Base-by-base conservation (phyloP, 225 moss, liverwort and hornwort species). In the Sphagnum contortum region DNA sequence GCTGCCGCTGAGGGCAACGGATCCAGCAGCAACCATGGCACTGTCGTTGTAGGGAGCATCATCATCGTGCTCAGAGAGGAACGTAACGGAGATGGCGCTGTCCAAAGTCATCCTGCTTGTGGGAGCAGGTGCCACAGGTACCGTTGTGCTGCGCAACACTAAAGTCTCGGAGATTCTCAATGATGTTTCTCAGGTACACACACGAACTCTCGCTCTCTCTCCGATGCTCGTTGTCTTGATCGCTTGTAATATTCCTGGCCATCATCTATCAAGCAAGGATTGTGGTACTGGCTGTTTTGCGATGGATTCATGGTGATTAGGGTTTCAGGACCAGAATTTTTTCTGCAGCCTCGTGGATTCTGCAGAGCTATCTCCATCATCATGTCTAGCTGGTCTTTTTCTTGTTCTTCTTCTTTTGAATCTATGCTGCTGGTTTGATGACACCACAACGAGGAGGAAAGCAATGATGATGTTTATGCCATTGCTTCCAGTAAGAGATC, bases 111-210 rank as follows among this genome's bases (percentile, higher is more conserved):
- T 83, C 60, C 57, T 83, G 8, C 50, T 83, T 53, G 58, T 83
- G 68, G 79, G 83, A 10, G 83, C 83, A 12, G 79, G 83, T 48
- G 76, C 76, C 2, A 76, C 76, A 55, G 79, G 79, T 68, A 66
- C 79, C 56, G 64, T 83, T 47, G 69, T 61, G 48, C 69, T 83
- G 55, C 73, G 79, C 58, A 83, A 83, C 52, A 53, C 65, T 8
- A 79, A 74, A 73, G 79, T 70, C 53, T 58, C 71, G 57, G 79
- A 83, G 5, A 68, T 83, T 45, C 69, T 83, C 3, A 76, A 76
- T 61, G 74, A 79, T 57, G 67, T 83, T 9, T 72, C 76, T 66
- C 71, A 74, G 76, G 83, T 83, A 51, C 9, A n/a, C 12, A 44
- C 56, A 55, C 46, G 29, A 0, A 29, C 29, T 29, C 29, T 29